Evolutionary conservation across 305 asterid species (phyloP), one percentile per base, ranked within the genome.

Genomic region (Fraxinus sp.): DNA sequence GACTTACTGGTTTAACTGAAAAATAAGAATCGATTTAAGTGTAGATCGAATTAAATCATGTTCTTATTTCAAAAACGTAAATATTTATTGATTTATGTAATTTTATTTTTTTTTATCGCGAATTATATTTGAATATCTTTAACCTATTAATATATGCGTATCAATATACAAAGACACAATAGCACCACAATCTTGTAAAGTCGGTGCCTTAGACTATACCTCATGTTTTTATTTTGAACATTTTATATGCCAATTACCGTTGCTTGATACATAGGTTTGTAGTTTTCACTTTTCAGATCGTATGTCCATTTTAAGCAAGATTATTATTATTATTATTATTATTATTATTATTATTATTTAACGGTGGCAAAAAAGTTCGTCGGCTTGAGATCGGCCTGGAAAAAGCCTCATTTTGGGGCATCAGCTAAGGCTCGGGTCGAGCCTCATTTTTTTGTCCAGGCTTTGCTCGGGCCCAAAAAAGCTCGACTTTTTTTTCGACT

Each of bases 201-300:
- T 20, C 26, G 3, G 70, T 59, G 66, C 78, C 44, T 74, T 41
- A 20, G 3, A 70, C 73, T 62, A 57, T 81, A 78, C 36, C 71
- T 74, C 68, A 44, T 62, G 10, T 78, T 39, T n/a, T 14, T 30
- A 30, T 13, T 2, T 1, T 11, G 3, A 44, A 35, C 52, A 11
- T 16, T 70, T 59, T 57, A 59, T n/a, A 20, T 59, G 70, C 28
- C 11, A 59, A 59, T 59, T 59, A 59, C 70, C 70, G 30, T 59
- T 46, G 57, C 9, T 81, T 74, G 33, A 30, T 86, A 52, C 89
- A 72, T 24, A 20, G 59, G 7, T 77, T 78, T 87, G 86, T 77
- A 39, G 18, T 46, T 46, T 46, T n/a, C 24, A 52, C 64, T 82
- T 87, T 35, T 81, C 85, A 64, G 6, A 55, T 7, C 14, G 83